These are phyloP conservation scores for Andalucia godoyi DNA, from an alignment of 78 protist genomes.

Conservation along the genomic window DNA sequence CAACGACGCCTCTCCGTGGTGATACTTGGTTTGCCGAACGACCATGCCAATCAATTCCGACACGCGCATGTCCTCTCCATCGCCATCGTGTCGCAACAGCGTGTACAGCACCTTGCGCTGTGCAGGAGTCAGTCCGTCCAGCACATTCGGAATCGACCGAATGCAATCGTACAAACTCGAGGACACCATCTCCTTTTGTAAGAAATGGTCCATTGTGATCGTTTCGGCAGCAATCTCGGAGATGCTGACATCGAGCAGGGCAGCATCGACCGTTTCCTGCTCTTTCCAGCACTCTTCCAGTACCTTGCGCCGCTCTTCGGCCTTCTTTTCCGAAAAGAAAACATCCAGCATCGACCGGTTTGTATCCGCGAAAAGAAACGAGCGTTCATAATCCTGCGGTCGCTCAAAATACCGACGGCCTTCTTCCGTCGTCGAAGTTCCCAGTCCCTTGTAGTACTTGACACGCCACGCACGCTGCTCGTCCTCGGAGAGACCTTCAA, in stretches of 20 bases:
- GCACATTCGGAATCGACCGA: slow-evolving; percentile 84
- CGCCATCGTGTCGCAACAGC: slow-evolving; percentile 97
- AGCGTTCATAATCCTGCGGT: slow-evolving; percentile 53
- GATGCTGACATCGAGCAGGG: slow-evolving; percentile 27
- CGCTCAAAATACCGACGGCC: slow-evolving; percentile 86
- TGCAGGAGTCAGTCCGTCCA: slow-evolving; percentile 91
- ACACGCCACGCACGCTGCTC: slow-evolving; percentile 37
- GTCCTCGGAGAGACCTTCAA: neutral
- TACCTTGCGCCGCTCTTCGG: slow-evolving; percentile 89
- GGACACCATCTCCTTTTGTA: too few species aligned
- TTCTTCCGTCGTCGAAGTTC: slow-evolving; percentile 82
- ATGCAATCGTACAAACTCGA: too few species aligned
- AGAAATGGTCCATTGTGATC: too few species aligned
- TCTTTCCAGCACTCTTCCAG: slow-evolving; percentile 34
- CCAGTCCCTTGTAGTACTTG: slow-evolving; percentile 98
- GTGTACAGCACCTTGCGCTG: slow-evolving; percentile 92
- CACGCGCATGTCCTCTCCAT: too few species aligned
- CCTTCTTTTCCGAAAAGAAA: slow-evolving; percentile 57
- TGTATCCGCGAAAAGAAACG: slow-evolving; percentile 56
- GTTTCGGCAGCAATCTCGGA: too few species aligned
- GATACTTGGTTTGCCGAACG: slow-evolving; percentile 79
- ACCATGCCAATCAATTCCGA: too few species aligned
- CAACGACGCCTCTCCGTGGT: slow-evolving; percentile 90
- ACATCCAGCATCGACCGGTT: slow-evolving; percentile 71
- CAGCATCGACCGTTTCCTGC: too few species aligned